phyloP scores from a whole-genome alignment of 176 grass and related monocot genomes.

The Microstegium vimineum region DNA sequence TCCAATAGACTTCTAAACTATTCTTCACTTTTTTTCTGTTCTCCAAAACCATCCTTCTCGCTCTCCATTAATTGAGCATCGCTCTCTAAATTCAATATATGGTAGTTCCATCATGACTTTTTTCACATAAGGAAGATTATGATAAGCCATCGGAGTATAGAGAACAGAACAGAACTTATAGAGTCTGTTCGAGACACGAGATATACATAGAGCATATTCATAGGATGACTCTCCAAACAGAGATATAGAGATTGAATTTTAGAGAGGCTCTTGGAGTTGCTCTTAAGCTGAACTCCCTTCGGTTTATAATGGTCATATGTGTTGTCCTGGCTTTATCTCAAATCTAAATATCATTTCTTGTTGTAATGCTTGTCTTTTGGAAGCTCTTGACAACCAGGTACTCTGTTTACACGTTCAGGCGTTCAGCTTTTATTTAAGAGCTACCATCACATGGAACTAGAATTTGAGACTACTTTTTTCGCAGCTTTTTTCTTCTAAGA shows the following conservation, averaged over 20 bases:
- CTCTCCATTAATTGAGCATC: not conserved
- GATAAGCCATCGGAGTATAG: not conserved
- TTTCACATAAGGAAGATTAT: not conserved
- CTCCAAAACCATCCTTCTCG: not conserved
- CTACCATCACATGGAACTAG: not conserved
- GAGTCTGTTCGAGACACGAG: not conserved
- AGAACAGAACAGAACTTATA: not conserved
- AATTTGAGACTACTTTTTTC: not conserved
- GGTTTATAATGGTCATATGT: not conserved
- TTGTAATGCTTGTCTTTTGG: constrained; percentile 4
- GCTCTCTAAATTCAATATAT: not conserved
- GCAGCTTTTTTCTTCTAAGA: not conserved
- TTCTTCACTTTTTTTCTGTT: not conserved
- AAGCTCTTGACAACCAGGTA: not conserved
- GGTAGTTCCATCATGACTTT: not conserved
- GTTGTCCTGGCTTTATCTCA: not conserved
- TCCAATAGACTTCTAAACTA: not conserved
- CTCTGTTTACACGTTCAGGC: not conserved
- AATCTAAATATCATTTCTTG: not conserved
- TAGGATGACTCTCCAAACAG: not conserved
- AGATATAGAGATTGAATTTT: not conserved
- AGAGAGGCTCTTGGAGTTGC: not conserved
- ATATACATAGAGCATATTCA: not conserved
- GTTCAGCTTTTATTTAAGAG: not conserved
- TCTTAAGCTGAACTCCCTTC: not conserved